These are phyloP conservation scores for Penicillium verrucosum DNA, from an alignment of 2,329 filamentous ascomycete species.

Conservation along the genomic window DNA sequence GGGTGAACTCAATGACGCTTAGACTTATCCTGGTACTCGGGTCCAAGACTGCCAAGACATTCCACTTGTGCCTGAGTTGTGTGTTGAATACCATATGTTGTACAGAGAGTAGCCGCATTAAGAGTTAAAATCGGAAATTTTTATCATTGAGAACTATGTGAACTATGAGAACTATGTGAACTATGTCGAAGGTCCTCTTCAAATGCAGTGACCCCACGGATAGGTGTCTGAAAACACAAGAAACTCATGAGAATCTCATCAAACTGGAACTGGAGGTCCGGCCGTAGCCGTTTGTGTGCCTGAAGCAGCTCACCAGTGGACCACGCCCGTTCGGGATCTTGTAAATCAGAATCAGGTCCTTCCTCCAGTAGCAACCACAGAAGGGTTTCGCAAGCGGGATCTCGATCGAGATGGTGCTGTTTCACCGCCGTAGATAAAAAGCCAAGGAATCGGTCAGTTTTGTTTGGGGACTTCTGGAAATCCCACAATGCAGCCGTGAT, in stretches of 20 bases:
- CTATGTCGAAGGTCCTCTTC: slow-evolving; percentile 30
- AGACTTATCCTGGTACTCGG: slow-evolving; percentile 18
- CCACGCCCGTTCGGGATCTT: slow-evolving; percentile 37
- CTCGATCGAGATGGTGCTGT: slow-evolving; percentile 33
- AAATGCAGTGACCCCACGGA: slow-evolving; percentile 34
- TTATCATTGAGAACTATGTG: background rate
- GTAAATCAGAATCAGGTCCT: slow-evolving; percentile 34
- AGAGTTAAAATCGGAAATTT: background rate
- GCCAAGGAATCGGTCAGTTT: slow-evolving; percentile 34
- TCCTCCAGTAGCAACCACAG: slow-evolving; percentile 42
- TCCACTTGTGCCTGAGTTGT: background rate
- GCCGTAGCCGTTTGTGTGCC: slow-evolving; percentile 35
- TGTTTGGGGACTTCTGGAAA: slow-evolving; percentile 29
- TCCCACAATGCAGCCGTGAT: slow-evolving; percentile 40
- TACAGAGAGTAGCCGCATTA: background rate
- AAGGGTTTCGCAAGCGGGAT: slow-evolving; percentile 40
- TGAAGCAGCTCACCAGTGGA: slow-evolving; percentile 36
- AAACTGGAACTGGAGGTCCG: slow-evolving; percentile 39
- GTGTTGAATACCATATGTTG: background rate
- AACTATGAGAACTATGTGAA: background rate
- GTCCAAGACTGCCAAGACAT: slow-evolving; percentile 13
- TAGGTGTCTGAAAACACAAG: slow-evolving; percentile 32
- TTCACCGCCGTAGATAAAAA: slow-evolving; percentile 25
- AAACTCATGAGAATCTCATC: slow-evolving; percentile 40
- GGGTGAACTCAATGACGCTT: slow-evolving; percentile 18